Evolutionary conservation across 2,329 filamentous ascomycete genomes (phyloP).

Genomic region (Fusarium sp.): DNA sequence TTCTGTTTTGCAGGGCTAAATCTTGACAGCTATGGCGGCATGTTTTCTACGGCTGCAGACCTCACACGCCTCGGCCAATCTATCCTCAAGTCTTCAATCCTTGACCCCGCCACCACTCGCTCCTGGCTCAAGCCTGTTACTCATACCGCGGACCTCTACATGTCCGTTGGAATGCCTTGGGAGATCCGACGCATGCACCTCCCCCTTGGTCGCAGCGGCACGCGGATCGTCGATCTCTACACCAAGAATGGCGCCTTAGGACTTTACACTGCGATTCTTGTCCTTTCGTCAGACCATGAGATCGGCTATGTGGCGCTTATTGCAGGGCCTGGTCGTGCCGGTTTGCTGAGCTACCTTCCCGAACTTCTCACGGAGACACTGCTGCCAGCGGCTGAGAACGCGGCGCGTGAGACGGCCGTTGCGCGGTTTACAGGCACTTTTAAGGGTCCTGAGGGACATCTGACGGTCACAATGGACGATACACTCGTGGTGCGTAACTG

Average conservation of each 20-base stretch:
- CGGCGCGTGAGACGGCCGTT: neutral
- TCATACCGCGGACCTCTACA: neutral
- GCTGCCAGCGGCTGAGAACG: neutral
- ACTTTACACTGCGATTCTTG: neutral
- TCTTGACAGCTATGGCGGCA: neutral
- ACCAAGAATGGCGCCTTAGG: constrained; percentile 8
- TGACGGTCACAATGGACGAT: neutral
- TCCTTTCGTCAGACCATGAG: constrained; percentile 5
- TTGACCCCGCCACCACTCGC: neutral
- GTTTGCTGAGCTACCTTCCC: neutral
- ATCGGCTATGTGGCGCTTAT: neutral
- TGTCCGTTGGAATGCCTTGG: constrained; percentile 25
- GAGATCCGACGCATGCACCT: constrained; percentile 6
- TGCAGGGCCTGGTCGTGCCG: neutral
- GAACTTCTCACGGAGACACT: neutral
- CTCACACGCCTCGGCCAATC: constrained; percentile 9
- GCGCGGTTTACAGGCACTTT: neutral
- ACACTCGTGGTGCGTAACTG: constrained; percentile 13
- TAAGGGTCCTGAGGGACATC: neutral
- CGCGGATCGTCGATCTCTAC: constrained; percentile 1
- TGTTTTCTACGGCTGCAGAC: constrained; percentile 18
- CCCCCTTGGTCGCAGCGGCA: neutral
- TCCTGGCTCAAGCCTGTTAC: constrained; percentile 13
- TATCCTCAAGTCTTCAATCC: constrained; percentile 3
- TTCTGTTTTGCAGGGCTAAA: fast-evolving